These are phyloP conservation scores for Phytophthora fragariaefolia DNA, from an alignment of 352 stramenopile species.

Conservation along the genomic window DNA sequence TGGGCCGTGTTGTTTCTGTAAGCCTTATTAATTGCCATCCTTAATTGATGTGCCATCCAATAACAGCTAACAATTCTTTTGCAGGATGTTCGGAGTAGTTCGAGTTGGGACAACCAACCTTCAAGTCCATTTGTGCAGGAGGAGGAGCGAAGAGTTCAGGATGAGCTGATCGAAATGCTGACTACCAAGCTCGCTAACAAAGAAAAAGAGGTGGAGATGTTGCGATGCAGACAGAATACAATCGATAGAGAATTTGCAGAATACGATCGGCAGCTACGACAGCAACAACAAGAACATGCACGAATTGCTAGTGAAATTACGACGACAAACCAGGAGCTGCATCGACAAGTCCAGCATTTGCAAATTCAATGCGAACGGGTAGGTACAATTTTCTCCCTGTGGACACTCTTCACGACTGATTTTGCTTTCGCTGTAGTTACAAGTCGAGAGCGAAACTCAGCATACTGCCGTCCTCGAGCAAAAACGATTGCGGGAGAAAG, in stretches of 20 bases:
- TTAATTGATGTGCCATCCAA: neutral
- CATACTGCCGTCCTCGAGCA: slow-evolving; percentile 41
- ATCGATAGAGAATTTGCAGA: slow-evolving; percentile 27
- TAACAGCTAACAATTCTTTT: neutral
- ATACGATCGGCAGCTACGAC: slow-evolving; percentile 33
- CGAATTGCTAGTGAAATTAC: slow-evolving; percentile 29
- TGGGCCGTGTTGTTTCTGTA: slow-evolving; percentile 63
- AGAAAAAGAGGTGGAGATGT: slow-evolving; percentile 63
- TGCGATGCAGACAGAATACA: slow-evolving; percentile 43
- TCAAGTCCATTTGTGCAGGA: slow-evolving; percentile 42
- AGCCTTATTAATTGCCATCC: slow-evolving; percentile 1
- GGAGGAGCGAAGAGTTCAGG: slow-evolving; percentile 61
- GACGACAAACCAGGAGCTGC: slow-evolving; percentile 45
- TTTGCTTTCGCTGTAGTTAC: slow-evolving; percentile 17
- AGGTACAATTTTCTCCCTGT: slow-evolving; percentile 22
- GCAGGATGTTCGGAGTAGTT: slow-evolving; percentile 44
- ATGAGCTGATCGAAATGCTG: slow-evolving; percentile 73
- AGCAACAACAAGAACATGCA: slow-evolving; percentile 37
- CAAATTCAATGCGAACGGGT: slow-evolving; percentile 54
- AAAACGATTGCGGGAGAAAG: slow-evolving; percentile 50
- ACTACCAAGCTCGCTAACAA: slow-evolving; percentile 65
- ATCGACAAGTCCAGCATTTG: slow-evolving; percentile 44
- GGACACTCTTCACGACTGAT: neutral
- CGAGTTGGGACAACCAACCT: slow-evolving; percentile 18
- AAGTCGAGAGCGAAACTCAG: slow-evolving; percentile 47